Base-by-base conservation (phyloP, 768 basidiomycete genomes). In the Pleurotus tuoliensis region DNA sequence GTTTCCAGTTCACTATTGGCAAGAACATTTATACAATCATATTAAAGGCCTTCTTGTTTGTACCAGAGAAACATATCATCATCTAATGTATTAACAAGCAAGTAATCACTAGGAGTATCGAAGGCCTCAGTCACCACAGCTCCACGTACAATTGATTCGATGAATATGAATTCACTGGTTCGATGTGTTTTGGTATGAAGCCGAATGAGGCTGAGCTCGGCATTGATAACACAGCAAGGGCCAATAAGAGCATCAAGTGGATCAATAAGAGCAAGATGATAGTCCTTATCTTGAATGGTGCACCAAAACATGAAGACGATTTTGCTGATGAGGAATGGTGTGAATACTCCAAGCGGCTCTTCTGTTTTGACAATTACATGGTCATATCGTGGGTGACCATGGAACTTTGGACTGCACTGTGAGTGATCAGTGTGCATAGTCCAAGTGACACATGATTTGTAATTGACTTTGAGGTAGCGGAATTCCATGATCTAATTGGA, bases 371-470 rank as follows among this genome's bases (percentile, higher is more conserved):
- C 44, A 25, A 76, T 51, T 1, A 69, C 61, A 16, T 44, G 60
- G 48, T 73, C 69, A 59, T 66, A 73, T 0, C 62, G 63, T 5
- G 63, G 65, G 2, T 40, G 18, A 0, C 58, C 38, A 43, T 64
- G 61, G 56, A 75, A 76, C 0, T 44, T 50, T 4, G 71, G 69
- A 51, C 65, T 72, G 59, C 64, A 70, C 2, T 58, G 56, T 1
- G 75, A 59, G 34, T 67, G 60, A 52, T 76, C 66, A 1, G 60
- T 64, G 2, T 55, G 55, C n/a, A 58, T 20, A 7, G 46, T 22
- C 72, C 72, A 75, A 57, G 69, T 60, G 5, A 68, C 55, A 1
- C 30, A 48, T 0, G 64, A 71, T 11, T 58, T 61, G 58, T 69
- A 74, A 16, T 64, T 58, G 13, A 71, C 56, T 16, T 41, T 41